Evolutionary conservation across 441 rosid species (phyloP).

Genomic region (Populus hybrid): DNA sequence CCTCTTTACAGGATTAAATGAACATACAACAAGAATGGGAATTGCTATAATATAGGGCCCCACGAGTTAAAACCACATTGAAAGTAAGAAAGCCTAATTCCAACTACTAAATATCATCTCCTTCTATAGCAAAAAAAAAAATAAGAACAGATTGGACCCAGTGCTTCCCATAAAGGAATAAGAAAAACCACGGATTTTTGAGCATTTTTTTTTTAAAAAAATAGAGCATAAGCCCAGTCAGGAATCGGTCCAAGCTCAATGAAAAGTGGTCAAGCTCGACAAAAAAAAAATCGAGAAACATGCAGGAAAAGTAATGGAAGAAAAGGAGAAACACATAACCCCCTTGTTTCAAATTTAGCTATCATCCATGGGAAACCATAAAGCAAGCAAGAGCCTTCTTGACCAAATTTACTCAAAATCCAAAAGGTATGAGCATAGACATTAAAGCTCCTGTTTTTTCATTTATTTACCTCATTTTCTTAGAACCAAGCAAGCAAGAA

Average conservation of each 20-base stretch:
- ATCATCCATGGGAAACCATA: neutral
- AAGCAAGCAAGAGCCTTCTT: neutral
- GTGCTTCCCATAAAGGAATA: neutral
- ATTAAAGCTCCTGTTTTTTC: neutral
- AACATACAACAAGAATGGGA: neutral
- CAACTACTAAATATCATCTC: neutral
- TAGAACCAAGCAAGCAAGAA: conserved; percentile 14
- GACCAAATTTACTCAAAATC: neutral
- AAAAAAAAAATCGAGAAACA: neutral
- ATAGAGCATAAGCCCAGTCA: neutral
- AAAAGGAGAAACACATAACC: neutral
- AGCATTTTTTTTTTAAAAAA: neutral
- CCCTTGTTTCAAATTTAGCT: neutral
- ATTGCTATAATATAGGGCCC: neutral
- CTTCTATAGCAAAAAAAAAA: neutral
- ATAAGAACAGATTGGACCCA: neutral
- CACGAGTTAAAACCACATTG: neutral
- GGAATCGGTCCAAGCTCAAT: neutral
- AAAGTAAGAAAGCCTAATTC: neutral
- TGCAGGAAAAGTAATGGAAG: neutral
- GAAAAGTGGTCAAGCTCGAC: neutral
- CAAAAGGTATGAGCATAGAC: neutral
- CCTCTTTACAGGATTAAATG: neutral
- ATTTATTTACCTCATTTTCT: neutral
- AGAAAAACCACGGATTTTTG: neutral